phyloP scores from a whole-genome alignment of 257 asterid genomes.

The Solanum chmielewskii region DNA sequence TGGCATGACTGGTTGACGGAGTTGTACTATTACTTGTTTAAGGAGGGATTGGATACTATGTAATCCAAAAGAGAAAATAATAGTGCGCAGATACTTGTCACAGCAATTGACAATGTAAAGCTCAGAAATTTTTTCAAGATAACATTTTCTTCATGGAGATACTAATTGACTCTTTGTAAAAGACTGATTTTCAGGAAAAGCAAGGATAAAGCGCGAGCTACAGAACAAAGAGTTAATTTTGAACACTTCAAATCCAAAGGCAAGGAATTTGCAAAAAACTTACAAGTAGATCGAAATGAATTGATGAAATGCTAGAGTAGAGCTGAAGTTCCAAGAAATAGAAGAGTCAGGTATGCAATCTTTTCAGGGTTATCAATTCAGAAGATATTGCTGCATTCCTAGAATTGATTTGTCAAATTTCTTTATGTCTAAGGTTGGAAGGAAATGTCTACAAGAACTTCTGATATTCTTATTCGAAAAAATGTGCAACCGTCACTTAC shows the following conservation, averaged over 20 bases:
- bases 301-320: background rate
- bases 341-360: background rate
- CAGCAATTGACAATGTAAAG: background rate
- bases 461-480: background rate
- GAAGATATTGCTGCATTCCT: background rate
- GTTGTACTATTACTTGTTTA: conserved; percentile 39
- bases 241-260: background rate
- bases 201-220: no score
- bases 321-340: background rate
- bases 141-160: background rate
- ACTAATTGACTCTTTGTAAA: background rate
- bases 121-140: background rate
- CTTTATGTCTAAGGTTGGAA: background rate
- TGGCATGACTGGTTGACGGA: conserved; percentile 57
- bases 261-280: background rate
- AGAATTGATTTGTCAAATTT: background rate
- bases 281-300: background rate
- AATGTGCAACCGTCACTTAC: background rate
- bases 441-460: background rate
- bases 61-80: conserved; percentile 35
- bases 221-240: background rate
- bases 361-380: background rate
- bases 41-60: conserved; percentile 46
- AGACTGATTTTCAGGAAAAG: background rate
- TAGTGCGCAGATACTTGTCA: background rate